Conservation (phyloP, 345 rosid genomes). For the Populus nigra region DNA sequence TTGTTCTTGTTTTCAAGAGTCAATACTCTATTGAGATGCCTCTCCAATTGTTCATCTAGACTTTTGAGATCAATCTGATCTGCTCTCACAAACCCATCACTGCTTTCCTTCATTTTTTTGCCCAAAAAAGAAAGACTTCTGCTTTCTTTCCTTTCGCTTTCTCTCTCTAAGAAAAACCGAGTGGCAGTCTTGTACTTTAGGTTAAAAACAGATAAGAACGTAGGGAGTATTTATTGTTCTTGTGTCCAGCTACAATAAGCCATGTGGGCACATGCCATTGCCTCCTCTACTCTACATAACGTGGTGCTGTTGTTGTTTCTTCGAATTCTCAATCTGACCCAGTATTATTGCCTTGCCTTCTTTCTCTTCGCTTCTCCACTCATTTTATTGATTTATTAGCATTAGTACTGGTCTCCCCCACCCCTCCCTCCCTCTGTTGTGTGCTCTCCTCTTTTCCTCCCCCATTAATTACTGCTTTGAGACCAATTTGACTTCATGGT, state of each 20-base stretch:
- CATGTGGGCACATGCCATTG: slow-evolving; percentile 31
- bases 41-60: slow-evolving; percentile 91
- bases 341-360: not conserved
- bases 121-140: not conserved
- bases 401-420: not conserved
- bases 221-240: not conserved
- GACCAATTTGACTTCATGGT: not conserved
- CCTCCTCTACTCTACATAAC: slow-evolving; percentile 15
- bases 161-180: not conserved
- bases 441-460: not conserved
- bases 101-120: slow-evolving; percentile 54
- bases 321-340: slow-evolving; percentile 1
- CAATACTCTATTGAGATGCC: slow-evolving; percentile 67
- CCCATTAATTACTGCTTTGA: not conserved
- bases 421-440: not conserved
- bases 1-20: slow-evolving; percentile 57
- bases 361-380: not conserved
- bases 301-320: not conserved
- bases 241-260: slow-evolving; percentile 5
- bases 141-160: not conserved
- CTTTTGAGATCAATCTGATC: slow-evolving; percentile 97
- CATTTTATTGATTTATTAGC: not conserved
- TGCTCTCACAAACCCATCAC: slow-evolving; percentile 86
- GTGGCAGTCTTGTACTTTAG: not conserved
- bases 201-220: not conserved